Conservation (phyloP, 352 stramenopile genomes). For the Thraustotheca clavata region DNA sequence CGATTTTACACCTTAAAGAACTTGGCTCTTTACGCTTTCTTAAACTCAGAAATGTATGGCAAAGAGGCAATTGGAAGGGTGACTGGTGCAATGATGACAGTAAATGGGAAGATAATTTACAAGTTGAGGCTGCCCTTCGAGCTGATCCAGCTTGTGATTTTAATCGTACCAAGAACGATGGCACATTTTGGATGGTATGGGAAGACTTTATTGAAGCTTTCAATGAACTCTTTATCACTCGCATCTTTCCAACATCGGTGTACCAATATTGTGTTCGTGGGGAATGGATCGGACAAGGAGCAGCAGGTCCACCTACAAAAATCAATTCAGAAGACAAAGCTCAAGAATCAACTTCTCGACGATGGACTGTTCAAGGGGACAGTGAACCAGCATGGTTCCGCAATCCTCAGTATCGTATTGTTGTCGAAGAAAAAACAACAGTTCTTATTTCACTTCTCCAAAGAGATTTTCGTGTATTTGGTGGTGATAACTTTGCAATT, state of each 20-base stretch:
- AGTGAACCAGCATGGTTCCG: constrained; percentile 85
- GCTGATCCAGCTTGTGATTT: constrained; percentile 52
- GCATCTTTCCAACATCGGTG: constrained; percentile 30
- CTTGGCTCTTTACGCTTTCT: constrained; percentile 53
- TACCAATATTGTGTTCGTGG: constrained; percentile 52
- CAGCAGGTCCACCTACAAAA: constrained; percentile 29
- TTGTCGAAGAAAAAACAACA: constrained; percentile 29
- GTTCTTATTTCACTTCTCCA: constrained; percentile 78
- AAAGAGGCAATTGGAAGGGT: constrained; percentile 64
- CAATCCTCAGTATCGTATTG: constrained; percentile 85
- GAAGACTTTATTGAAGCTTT: constrained; percentile 67
- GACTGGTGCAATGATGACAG: constrained; percentile 77
- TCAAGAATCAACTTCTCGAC: background rate
- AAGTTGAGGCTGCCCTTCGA: constrained; percentile 56
- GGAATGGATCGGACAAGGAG: constrained; percentile 37
- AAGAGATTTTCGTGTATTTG: constrained; percentile 69
- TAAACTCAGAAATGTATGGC: constrained; percentile 79
- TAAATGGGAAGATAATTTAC: constrained; percentile 76
- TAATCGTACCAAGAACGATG: constrained; percentile 55
- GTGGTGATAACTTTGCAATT: constrained; percentile 77
- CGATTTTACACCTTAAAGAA: constrained; percentile 61
- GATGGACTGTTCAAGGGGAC: constrained; percentile 56
- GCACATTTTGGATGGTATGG: constrained; percentile 79
- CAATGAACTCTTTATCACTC: constrained; percentile 55
- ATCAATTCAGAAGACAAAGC: background rate